A percentile compares a stretch with the other conserved stretches of the same genome.
Evolutionary conservation across 2,329 filamentous ascomycete genomes (phyloP).

Genomic region (Fusarium agapanthi): DNA sequence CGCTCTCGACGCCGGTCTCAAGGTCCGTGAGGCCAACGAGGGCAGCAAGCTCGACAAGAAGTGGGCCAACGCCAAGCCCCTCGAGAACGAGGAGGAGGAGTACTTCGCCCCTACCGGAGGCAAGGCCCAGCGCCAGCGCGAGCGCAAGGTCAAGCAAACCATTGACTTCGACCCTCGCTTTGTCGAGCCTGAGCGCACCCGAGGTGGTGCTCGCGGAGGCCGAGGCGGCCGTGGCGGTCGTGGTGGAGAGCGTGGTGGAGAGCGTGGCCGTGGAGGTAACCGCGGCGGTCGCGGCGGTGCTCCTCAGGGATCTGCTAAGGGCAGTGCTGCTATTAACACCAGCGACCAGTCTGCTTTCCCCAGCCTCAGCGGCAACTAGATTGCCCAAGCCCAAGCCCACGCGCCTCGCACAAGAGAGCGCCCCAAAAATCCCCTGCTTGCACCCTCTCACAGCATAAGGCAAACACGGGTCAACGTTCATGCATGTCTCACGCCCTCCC

Average conservation of each 20-base stretch:
- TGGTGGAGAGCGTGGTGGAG: conserved; percentile 54
- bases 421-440: conserved; percentile 25
- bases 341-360: conserved; percentile 68
- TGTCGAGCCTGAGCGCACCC: conserved; percentile 72
- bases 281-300: conserved; percentile 43
- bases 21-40: conserved; percentile 92
- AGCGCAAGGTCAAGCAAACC: conserved; percentile 90
- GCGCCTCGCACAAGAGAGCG: conserved; percentile 23
- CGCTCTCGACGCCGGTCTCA: conserved; percentile 68
- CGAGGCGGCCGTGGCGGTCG: conserved; percentile 54
- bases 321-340: conserved; percentile 58
- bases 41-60: conserved; percentile 89
- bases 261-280: conserved; percentile 46
- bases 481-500: conserved; percentile 23
- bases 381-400: conserved; percentile 25
- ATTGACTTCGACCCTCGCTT: conserved; percentile 89
- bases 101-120: conserved; percentile 79
- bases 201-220: conserved; percentile 61
- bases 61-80: conserved; percentile 84
- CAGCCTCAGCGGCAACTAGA: conserved; percentile 65
- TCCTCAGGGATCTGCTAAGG: conserved; percentile 45
- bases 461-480: conserved; percentile 37
- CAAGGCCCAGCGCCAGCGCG: conserved; percentile 86
- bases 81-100: conserved; percentile 75
- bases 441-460: conserved; percentile 19